Percentiles rank a stretch among this genome's conserved stretches.
Conservation (phyloP, 139 green algal species). For the Diplosphaera chodatii region DNA sequence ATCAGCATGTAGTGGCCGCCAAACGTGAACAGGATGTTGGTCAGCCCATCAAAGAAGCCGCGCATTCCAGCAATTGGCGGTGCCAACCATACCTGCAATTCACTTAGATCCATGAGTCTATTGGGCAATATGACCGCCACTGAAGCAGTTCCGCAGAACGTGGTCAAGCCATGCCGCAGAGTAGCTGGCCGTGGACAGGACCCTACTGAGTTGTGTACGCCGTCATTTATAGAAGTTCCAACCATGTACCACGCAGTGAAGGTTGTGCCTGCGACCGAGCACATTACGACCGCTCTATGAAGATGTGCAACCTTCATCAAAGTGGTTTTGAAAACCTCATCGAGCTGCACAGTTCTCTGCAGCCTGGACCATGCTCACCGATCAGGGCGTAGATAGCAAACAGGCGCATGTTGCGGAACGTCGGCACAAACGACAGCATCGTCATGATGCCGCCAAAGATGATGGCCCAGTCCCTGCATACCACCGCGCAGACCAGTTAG, state of each 20-base stretch:
- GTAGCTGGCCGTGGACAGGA: too few species aligned
- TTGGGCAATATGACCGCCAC: too few species aligned
- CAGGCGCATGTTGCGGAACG: conserved; percentile 7
- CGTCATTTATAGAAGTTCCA: background rate
- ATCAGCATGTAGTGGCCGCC: conserved; percentile 27
- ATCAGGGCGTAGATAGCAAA: conserved; percentile 5
- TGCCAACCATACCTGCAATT: background rate
- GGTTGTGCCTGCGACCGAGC: conserved; percentile 1
- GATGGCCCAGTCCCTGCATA: conserved; percentile 9
- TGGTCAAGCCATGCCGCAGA: too few species aligned
- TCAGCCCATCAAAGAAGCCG: background rate
- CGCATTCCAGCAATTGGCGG: too few species aligned
- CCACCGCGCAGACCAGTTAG: too few species aligned
- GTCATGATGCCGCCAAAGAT: conserved; percentile 6
- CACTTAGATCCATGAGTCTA: too few species aligned
- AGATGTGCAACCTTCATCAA: too few species aligned
- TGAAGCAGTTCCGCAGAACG: too few species aligned
- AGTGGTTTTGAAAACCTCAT: too few species aligned
- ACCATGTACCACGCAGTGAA: conserved; percentile 9
- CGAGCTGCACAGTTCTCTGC: too few species aligned
- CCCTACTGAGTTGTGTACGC: background rate
- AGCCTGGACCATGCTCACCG: too few species aligned
- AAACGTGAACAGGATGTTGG: conserved; percentile 15
- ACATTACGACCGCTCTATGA: too few species aligned
- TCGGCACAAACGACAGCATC: background rate